These are phyloP conservation scores for Takashimella tepidaria DNA, from an alignment of 1,284 basidiomycete genomes.

Conservation along the genomic window DNA sequence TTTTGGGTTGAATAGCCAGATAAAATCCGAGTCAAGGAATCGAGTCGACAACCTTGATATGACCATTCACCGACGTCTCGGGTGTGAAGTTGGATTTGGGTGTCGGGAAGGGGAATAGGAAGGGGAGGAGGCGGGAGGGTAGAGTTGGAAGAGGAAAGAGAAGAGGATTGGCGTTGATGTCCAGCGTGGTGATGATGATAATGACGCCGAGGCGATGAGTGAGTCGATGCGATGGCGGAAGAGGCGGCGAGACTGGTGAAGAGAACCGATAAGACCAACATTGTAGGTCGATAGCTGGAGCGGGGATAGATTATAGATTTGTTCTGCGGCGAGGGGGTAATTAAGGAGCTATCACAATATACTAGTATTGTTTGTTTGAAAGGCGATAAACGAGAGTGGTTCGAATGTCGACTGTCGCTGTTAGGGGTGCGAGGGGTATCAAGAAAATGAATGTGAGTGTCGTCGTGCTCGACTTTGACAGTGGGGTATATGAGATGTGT, in stretches of 20 bases:
- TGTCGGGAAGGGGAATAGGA: neutral
- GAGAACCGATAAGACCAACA: neutral
- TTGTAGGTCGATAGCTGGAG: too few relatives aligned
- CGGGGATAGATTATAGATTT: too few relatives aligned
- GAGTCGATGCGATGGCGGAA: too few relatives aligned
- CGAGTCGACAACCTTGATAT: neutral
- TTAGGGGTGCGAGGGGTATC: neutral
- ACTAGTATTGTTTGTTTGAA: too few relatives aligned
- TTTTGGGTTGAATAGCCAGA: slow-evolving; percentile 6
- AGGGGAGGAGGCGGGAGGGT: neutral
- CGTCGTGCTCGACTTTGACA: too few relatives aligned
- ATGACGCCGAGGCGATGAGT: neutral
- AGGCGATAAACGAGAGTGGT: too few relatives aligned
- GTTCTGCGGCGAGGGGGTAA: too few relatives aligned
- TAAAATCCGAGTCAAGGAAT: slow-evolving; percentile 8
- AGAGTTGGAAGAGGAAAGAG: neutral
- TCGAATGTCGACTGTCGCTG: neutral
- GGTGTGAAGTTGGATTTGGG: neutral
- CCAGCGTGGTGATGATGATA: neutral
- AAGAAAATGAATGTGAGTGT: neutral
- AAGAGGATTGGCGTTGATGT: too few relatives aligned
- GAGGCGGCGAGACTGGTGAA: neutral
- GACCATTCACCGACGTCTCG: neutral
- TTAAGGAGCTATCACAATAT: too few relatives aligned
- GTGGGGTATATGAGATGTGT: neutral